phyloP scores from a whole-genome alignment of 73 alveolate genomes.

The Breviolum minutum region DNA sequence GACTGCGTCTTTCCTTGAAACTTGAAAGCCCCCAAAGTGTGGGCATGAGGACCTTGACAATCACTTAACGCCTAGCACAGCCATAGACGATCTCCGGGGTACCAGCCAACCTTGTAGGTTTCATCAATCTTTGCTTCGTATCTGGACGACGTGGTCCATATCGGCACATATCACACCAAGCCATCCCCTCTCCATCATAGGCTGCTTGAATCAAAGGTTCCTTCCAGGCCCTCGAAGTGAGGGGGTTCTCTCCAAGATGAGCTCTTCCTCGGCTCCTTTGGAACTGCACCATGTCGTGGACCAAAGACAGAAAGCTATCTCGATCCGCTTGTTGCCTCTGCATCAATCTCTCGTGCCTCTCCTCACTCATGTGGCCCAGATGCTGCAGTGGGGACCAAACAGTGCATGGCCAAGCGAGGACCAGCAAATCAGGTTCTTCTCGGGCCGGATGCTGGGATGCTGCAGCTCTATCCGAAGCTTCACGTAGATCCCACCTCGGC shows the following conservation, averaged over 20 bases:
- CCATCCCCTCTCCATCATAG: neutral
- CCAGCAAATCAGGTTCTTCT: conserved; percentile 26
- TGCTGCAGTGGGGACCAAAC: conserved; percentile 9
- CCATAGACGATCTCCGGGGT: neutral
- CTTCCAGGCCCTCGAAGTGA: neutral
- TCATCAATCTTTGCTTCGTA: neutral
- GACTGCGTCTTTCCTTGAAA: neutral
- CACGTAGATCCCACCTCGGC: neutral
- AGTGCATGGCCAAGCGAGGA: conserved; percentile 43
- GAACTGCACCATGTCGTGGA: neutral
- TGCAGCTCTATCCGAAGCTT: neutral
- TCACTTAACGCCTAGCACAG: neutral
- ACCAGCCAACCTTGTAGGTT: neutral
- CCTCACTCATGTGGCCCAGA: neutral
- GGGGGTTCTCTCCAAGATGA: conserved; percentile 6
- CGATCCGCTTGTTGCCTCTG: neutral
- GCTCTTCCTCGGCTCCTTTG: conserved; percentile 25
- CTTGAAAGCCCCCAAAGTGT: neutral
- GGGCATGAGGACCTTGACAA: neutral
- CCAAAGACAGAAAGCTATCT: neutral
- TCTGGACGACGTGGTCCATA: conserved; percentile 18
- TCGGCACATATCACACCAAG: neutral
- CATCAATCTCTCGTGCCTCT: neutral
- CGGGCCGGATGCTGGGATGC: neutral
- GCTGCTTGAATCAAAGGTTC: neutral